These are phyloP conservation scores for Litsea cubeba DNA, from an alignment of 164 flowering plant species.

Conservation along the genomic window DNA sequence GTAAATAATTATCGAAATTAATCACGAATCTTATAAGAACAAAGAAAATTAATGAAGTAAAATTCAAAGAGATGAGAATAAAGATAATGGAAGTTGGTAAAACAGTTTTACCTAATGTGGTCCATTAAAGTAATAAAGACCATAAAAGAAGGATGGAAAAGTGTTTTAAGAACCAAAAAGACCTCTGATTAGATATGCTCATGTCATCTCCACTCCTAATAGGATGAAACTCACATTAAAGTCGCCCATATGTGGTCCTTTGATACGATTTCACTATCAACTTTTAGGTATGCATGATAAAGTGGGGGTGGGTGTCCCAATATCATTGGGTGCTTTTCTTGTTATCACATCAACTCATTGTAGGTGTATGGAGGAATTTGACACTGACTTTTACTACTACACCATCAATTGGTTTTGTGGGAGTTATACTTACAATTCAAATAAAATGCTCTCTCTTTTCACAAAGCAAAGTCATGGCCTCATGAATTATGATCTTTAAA, in stretches of 20 bases:
- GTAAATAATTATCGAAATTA: too few species aligned
- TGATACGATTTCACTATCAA: constrained; percentile 6
- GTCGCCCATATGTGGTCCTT: constrained; percentile 1
- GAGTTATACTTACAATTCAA: background rate
- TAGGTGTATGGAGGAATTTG: background rate
- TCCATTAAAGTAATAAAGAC: background rate
- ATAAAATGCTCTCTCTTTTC: background rate
- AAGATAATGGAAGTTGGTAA: background rate
- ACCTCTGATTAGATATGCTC: constrained; percentile 3
- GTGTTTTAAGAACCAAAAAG: background rate
- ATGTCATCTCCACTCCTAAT: constrained; percentile 5
- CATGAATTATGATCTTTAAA: background rate
- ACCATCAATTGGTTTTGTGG: background rate
- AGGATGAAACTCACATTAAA: background rate
- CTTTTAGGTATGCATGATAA: constrained; percentile 4
- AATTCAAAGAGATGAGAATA: too few species aligned
- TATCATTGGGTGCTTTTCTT: background rate
- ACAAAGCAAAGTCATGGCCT: background rate
- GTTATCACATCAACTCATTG: background rate
- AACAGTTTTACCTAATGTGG: background rate
- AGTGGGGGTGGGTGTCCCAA: background rate
- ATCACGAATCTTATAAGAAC: too few species aligned
- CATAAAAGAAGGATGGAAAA: background rate
- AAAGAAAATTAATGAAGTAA: too few species aligned
- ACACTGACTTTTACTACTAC: background rate